These are phyloP conservation scores for Penicillium goetzii DNA, from an alignment of 495 filamentous ascomycete genomes.

Conservation along the genomic window DNA sequence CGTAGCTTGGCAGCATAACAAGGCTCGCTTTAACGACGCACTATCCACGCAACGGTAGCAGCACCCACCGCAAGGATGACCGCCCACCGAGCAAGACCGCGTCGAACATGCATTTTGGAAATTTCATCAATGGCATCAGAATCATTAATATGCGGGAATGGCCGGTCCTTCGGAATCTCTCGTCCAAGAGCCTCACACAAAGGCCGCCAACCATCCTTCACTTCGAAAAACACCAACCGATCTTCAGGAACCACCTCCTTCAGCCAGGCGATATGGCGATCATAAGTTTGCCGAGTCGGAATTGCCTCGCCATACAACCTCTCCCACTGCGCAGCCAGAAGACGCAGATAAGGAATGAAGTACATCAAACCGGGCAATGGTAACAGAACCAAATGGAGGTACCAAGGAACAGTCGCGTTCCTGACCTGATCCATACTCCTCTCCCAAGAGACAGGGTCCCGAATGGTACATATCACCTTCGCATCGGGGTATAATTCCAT, in stretches of 20 bases:
- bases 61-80: slow-evolving; percentile 10
- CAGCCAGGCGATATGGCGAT: slow-evolving; percentile 38
- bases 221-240: slow-evolving; percentile 49
- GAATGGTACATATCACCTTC: slow-evolving; percentile 35
- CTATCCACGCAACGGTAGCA: slow-evolving; percentile 8
- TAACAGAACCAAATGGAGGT: slow-evolving; percentile 26
- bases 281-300: slow-evolving; percentile 18
- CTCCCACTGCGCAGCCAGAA: slow-evolving; percentile 27
- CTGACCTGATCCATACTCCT: slow-evolving; percentile 25
- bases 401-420: slow-evolving; percentile 20
- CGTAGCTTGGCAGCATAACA: background rate
- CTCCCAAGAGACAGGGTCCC: slow-evolving; percentile 31
- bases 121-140: slow-evolving; percentile 17
- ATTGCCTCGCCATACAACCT: slow-evolving; percentile 21
- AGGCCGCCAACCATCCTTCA: slow-evolving; percentile 55
- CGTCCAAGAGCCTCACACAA: slow-evolving; percentile 52
- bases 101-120: slow-evolving; percentile 20
- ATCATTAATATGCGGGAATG: slow-evolving; percentile 49
- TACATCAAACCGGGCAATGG: slow-evolving; percentile 33
- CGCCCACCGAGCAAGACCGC: slow-evolving; percentile 20
- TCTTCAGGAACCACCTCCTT: slow-evolving; percentile 46
- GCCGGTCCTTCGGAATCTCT: slow-evolving; percentile 39
- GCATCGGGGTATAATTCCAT: slow-evolving; percentile 36
- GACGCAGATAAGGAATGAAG: slow-evolving; percentile 23
- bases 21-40: background rate